A percentile compares a stretch with the other conserved stretches of the same genome.
phyloP scores from a whole-genome alignment of 352 stramenopile species.

The Thraustochytrium sp. region DNA sequence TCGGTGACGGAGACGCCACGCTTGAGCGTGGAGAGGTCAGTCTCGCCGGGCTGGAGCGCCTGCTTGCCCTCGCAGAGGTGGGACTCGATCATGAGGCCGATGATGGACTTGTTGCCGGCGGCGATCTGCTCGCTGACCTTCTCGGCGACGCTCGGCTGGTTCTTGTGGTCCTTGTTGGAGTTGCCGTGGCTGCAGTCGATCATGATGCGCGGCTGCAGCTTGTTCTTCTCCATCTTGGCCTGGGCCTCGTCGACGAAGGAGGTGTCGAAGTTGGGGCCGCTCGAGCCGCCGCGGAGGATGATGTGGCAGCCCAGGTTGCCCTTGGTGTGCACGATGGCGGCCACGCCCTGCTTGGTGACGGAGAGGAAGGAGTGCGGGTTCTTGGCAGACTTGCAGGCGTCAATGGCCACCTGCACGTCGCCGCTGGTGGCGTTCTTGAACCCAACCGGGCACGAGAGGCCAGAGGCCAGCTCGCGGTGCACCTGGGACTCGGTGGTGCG shows the following conservation, averaged over 20 bases:
- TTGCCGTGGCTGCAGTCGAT: conserved; percentile 78
- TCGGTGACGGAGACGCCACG: conserved; percentile 78
- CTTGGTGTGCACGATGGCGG: conserved; percentile 71
- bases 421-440: conserved; percentile 76
- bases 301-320: conserved; percentile 75
- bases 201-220: conserved; percentile 69
- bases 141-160: conserved; percentile 68
- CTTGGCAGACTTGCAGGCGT: conserved; percentile 63
- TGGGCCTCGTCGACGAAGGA: conserved; percentile 64
- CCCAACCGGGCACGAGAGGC: conserved; percentile 69
- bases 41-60: conserved; percentile 61
- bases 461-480: conserved; percentile 68
- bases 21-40: conserved; percentile 56
- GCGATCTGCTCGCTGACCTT: conserved; percentile 62
- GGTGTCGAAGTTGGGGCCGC: conserved; percentile 71
- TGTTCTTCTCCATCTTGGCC: conserved; percentile 60
- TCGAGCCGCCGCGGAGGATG: conserved; percentile 66
- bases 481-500: conserved; percentile 73
- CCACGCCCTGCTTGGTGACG: conserved; percentile 69
- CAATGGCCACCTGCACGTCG: conserved; percentile 67
- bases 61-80: conserved; percentile 77
- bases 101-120: conserved; percentile 61
- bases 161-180: conserved; percentile 69
- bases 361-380: conserved; percentile 71
- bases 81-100: conserved; percentile 78